Conservation (phyloP, 257 asterid species). For the Paulownia fortunei region DNA sequence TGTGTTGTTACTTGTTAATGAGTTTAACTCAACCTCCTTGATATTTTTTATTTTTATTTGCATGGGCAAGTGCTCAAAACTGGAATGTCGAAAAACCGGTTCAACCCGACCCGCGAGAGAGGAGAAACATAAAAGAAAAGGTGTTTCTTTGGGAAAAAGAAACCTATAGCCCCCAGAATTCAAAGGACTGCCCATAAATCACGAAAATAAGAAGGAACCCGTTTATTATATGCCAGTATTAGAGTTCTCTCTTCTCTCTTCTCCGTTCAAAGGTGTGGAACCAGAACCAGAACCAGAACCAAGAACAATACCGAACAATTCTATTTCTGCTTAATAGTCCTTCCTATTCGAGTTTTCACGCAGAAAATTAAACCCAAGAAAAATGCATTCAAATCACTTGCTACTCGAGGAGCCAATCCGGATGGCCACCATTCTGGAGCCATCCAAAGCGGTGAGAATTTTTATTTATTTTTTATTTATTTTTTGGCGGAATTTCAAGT, state of each 20-base stretch:
- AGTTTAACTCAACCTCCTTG: too few species aligned
- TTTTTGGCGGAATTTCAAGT: slow-evolving; percentile 15
- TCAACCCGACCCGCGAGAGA: not conserved
- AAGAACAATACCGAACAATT: not conserved
- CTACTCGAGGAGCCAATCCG: slow-evolving; percentile 91
- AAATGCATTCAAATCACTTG: slow-evolving; percentile 82
- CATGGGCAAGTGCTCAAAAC: not conserved
- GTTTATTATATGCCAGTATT: not conserved
- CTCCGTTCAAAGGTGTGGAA: slow-evolving; percentile 23
- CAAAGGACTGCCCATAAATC: not conserved
- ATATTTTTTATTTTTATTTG: too few species aligned
- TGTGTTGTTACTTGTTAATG: too few species aligned
- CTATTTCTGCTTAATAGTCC: slow-evolving; percentile 14
- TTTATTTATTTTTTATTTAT: not conserved
- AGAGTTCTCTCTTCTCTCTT: not conserved
- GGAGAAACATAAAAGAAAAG: not conserved
- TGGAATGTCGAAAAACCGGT: not conserved
- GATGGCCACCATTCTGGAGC: slow-evolving; percentile 94
- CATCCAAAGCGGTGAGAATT: slow-evolving; percentile 76
- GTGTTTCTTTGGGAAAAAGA: slow-evolving; percentile 36
- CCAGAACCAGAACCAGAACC: slow-evolving; percentile 16
- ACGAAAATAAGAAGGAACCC: slow-evolving; percentile 10
- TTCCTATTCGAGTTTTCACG: not conserved
- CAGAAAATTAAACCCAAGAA: not conserved
- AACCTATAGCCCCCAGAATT: slow-evolving; percentile 16